Evolutionary conservation across 2,329 filamentous ascomycete species (phyloP).

Genomic region (Aspergillus quadricinctus): DNA sequence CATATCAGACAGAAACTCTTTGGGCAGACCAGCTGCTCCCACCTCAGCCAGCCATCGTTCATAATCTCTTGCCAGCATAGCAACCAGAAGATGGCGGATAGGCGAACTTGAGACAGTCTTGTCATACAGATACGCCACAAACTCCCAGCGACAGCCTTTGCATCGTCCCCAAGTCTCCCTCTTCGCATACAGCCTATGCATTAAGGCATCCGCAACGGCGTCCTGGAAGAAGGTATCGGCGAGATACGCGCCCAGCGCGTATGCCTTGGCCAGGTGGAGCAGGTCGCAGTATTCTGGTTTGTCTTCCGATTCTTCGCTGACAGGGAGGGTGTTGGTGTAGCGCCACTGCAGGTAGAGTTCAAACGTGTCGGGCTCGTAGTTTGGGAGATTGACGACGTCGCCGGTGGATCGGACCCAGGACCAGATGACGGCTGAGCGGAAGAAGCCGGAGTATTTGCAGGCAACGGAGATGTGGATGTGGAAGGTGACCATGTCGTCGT

Average conservation of each 20-base stretch:
- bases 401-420: not conserved
- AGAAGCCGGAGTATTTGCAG: not conserved
- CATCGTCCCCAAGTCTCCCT: not conserved
- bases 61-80: not conserved
- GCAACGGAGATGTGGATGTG: not conserved
- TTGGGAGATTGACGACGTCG: not conserved
- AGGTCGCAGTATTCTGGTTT: not conserved
- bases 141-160: not conserved
- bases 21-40: not conserved
- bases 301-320: not conserved
- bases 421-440: not conserved
- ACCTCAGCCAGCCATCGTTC: not conserved
- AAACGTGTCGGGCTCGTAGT: not conserved
- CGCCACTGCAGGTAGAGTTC: not conserved
- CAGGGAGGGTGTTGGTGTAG: not conserved
- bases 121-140: not conserved
- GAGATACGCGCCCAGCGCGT: not conserved
- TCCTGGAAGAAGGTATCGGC: not conserved
- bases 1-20: not conserved
- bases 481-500: not conserved
- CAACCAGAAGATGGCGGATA: not conserved
- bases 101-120: not conserved
- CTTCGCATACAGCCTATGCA: not conserved
- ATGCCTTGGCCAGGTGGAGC: not conserved
- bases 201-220: not conserved